Conservation (phyloP, 2,329 filamentous ascomycete genomes). For the Aspergillus vadensis region DNA sequence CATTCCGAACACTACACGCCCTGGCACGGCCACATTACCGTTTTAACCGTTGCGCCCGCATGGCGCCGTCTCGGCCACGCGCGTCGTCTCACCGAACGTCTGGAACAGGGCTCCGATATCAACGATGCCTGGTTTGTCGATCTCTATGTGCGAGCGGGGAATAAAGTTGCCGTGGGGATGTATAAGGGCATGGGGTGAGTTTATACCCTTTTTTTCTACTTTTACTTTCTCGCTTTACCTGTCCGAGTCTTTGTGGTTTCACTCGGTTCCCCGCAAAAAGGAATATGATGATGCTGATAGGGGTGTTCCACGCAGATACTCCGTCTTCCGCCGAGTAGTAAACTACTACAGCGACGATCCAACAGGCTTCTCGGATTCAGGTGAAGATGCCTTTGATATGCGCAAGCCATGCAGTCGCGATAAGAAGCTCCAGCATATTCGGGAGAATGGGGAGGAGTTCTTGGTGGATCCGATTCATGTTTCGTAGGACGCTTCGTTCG, state of each 20-base stretch:
- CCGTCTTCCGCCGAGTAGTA: slow-evolving; percentile 82
- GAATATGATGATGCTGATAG: not conserved
- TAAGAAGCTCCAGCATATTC: slow-evolving; percentile 70
- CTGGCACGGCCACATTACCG: slow-evolving; percentile 99
- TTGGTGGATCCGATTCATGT: slow-evolving; percentile 82
- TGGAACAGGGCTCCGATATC: slow-evolving; percentile 80
- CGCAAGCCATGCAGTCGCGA: slow-evolving; percentile 86
- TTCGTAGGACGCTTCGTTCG: slow-evolving; percentile 44
- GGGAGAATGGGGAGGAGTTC: slow-evolving; percentile 77
- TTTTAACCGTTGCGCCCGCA: slow-evolving; percentile 84
- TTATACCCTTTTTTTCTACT: not conserved
- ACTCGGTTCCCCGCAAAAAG: no score
- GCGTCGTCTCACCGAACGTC: slow-evolving; percentile 74
- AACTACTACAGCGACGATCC: slow-evolving; percentile 92
- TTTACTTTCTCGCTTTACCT: not conserved
- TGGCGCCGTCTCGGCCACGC: slow-evolving; percentile 86
- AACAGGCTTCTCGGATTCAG: slow-evolving; percentile 56
- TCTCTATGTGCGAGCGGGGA: slow-evolving; percentile 87
- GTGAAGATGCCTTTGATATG: slow-evolving; percentile 96
- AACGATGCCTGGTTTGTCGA: slow-evolving; percentile 94
- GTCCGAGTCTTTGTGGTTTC: not conserved
- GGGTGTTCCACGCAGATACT: slow-evolving; percentile 56
- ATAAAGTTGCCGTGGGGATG: slow-evolving; percentile 81
- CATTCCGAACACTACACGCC: slow-evolving; percentile 89
- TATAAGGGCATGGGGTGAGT: slow-evolving; percentile 82